Evolutionary conservation across 768 basidiomycete species (phyloP), one percentile per base, ranked within the genome.

Genomic region (Lentinula detonsa): DNA sequence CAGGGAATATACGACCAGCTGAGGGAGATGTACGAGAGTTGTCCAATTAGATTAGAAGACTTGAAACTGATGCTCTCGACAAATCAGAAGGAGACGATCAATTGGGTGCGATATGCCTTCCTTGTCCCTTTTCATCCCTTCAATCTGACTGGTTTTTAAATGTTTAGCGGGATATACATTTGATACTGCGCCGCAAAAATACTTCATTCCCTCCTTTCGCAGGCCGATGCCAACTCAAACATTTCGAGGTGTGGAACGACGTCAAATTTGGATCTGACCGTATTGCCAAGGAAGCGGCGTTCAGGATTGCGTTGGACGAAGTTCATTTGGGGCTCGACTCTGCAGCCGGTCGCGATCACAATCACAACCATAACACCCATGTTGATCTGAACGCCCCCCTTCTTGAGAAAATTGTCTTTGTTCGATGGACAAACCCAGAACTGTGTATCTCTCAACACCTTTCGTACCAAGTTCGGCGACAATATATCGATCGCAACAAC

Each of bases 181-280:
- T 11, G 16, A 55, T 55, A 34, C 15, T 55, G 21, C 53, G 53
- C 10, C 53, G 37, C 37, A n/a, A 37, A 5, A 11, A 55, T 10
- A 53, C 10, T 53, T 13, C 33, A 35, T 37, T n/a, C n/a, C n/a
- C 23, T 1, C 28, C 18, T 23, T 40, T 11, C 35, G 33, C 15
- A 43, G 42, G 42, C 16, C 42, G 42, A 43, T 43, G 42, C 16
- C 37, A n/a, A 31, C 35, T 55, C 34, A 55, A 40, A 21, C 18
- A 23, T n/a, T 37, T 55, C 18, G 53, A 55, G 37, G 21, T 55
- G n/a, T 55, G 53, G 53, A 55, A 55, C n/a, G 53, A 40, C 18
- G 2, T 18, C 6, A 49, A 9, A 49, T 4, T 8, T 9, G n/a
- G 18, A 18, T 11, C 9, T 11, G 15, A 40, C 15, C 31, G 11